Conservation (phyloP, 1,284 basidiomycete genomes). For the Puccinia coronata region DNA sequence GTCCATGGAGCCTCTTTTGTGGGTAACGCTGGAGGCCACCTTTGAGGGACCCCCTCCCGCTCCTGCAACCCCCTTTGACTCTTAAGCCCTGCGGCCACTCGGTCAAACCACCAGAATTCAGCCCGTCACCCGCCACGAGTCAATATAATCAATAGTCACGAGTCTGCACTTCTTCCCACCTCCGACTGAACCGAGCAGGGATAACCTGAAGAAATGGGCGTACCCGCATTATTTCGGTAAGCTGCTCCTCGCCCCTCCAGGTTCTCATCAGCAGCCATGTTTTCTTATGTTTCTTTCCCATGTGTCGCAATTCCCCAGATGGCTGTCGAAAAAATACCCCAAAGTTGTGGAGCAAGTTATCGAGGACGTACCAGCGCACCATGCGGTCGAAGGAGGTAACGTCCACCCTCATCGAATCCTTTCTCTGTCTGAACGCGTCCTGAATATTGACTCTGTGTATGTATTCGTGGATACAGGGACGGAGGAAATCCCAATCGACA, state of each 20-base stretch:
- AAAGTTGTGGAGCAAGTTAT: slow-evolving; percentile 58
- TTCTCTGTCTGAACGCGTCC: too few species aligned
- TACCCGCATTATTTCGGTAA: slow-evolving; percentile 48
- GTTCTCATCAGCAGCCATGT: neutral
- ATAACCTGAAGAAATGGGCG: slow-evolving; percentile 23
- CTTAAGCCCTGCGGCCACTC: slow-evolving; percentile 1
- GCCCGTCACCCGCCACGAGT: neutral
- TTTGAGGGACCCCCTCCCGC: neutral
- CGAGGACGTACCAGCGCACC: slow-evolving; percentile 56
- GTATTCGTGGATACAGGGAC: slow-evolving; percentile 7
- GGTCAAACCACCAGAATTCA: too few species aligned
- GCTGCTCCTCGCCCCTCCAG: neutral
- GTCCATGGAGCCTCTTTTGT: too few species aligned
- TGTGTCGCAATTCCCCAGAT: slow-evolving; percentile 55
- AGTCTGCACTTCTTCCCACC: neutral
- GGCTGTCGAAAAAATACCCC: slow-evolving; percentile 60
- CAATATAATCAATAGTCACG: neutral
- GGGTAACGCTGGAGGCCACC: too few species aligned
- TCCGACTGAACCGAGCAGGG: neutral
- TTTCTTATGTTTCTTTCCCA: neutral
- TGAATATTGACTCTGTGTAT: neutral
- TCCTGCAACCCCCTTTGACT: neutral
- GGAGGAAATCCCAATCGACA: slow-evolving; percentile 63
- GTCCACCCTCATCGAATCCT: neutral
- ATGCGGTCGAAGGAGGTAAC: slow-evolving; percentile 55